Evolutionary conservation across 257 asterid species (phyloP).

Genomic region (Lantana camara): DNA sequence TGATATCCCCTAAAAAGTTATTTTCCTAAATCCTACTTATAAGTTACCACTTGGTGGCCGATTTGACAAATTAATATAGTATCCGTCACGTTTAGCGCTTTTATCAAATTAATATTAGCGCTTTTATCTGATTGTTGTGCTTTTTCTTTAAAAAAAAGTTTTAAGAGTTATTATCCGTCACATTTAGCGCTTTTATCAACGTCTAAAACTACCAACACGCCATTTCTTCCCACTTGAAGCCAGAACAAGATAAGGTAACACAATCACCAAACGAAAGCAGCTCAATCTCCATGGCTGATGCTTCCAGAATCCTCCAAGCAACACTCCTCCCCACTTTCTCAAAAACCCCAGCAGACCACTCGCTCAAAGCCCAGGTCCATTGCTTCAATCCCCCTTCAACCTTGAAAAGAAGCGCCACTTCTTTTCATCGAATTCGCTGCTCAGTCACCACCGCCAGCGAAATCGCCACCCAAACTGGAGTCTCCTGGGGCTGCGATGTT

Average conservation of each 20-base stretch:
- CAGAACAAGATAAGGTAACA: constrained; percentile 38
- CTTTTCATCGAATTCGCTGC: constrained; percentile 43
- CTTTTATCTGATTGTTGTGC: no score
- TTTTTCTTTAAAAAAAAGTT: no score
- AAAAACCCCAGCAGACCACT: constrained; percentile 32
- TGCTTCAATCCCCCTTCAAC: constrained; percentile 26
- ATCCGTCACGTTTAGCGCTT: no score
- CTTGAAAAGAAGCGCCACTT: constrained; percentile 36
- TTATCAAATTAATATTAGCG: no score
- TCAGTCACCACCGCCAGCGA: constrained; percentile 51
- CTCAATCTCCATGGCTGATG: constrained; percentile 64
- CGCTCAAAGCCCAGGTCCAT: constrained; percentile 25
- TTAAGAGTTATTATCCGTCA: not conserved
- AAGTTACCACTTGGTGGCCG: no score
- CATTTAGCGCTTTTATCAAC: constrained; percentile 20
- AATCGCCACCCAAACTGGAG: constrained; percentile 34
- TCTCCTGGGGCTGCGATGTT: constrained; percentile 82
- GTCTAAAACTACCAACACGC: constrained; percentile 15
- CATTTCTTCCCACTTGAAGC: not conserved
- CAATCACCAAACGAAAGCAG: constrained; percentile 11
- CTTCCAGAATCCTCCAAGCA: constrained; percentile 61
- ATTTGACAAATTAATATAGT: no score
- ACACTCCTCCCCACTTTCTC: constrained; percentile 45
- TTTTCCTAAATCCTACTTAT: no score
- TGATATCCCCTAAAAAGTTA: no score